Evolutionary conservation across 108 stramenopile genomes (phyloP).

Genomic region (Cyclotella cryptica): DNA sequence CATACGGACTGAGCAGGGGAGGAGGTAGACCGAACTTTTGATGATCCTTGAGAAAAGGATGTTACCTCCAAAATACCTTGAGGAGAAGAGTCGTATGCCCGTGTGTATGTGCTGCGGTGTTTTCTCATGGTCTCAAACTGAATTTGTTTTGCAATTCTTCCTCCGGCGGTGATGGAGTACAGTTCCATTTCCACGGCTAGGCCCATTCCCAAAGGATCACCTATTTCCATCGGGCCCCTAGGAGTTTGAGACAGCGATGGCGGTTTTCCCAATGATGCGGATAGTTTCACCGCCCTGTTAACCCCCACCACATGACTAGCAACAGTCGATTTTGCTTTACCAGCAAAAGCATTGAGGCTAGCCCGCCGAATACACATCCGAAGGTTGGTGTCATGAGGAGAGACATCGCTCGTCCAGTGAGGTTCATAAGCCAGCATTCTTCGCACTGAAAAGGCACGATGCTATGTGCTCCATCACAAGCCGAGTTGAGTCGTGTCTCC

Average conservation of each 20-base stretch:
- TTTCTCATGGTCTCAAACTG: slow-evolving; percentile 20
- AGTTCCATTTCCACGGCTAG: slow-evolving; percentile 24
- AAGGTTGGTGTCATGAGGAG: background rate
- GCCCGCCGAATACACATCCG: background rate
- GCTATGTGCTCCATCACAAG: slow-evolving; percentile 29
- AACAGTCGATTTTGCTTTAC: slow-evolving; percentile 1
- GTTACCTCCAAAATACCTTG: slow-evolving; percentile 12
- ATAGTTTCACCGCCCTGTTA: background rate
- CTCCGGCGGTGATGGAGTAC: slow-evolving; percentile 2
- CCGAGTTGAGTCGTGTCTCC: background rate
- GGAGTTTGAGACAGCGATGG: slow-evolving; percentile 1
- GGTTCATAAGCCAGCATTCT: slow-evolving; percentile 54
- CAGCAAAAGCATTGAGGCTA: slow-evolving; percentile 18
- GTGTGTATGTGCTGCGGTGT: background rate
- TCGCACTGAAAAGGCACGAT: slow-evolving; percentile 61
- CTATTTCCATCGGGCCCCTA: slow-evolving; percentile 5
- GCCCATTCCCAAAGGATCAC: slow-evolving; percentile 27
- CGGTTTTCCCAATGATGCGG: background rate
- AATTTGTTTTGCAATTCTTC: background rate
- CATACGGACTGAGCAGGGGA: no score
- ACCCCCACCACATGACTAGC: background rate
- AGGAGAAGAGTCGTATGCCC: slow-evolving; percentile 25
- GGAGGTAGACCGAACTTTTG: no score
- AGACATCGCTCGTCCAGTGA: background rate
- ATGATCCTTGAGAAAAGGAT: slow-evolving; percentile 2